A percentile compares a stretch with the other conserved stretches of the same genome.
Evolutionary conservation across 2,329 filamentous ascomycete genomes (phyloP).

Genomic region (Arthrobotrys musiformis): DNA sequence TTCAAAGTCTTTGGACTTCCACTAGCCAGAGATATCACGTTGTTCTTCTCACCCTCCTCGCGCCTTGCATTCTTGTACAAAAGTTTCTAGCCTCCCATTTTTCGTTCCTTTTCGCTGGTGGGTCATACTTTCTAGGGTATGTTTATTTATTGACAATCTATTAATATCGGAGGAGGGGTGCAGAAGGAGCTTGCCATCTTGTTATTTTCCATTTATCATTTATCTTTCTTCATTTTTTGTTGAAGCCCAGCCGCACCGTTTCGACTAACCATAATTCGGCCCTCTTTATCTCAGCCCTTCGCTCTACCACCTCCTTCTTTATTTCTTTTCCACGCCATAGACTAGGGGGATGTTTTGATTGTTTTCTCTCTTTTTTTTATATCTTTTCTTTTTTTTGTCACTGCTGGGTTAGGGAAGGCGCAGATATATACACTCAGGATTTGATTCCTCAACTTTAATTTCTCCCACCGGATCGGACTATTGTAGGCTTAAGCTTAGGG

Average conservation of each 20-base stretch:
- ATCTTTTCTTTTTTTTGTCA: neutral
- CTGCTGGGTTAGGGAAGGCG: slow-evolving; percentile 21
- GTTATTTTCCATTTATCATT: slow-evolving; percentile 13
- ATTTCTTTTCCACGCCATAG: slow-evolving; percentile 21
- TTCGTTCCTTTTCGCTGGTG: neutral
- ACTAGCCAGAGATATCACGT: neutral
- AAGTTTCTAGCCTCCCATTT: neutral
- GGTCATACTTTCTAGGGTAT: neutral
- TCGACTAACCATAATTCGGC: slow-evolving; percentile 2
- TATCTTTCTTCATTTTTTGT: neutral
- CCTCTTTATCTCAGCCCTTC: neutral
- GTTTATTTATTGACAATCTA: neutral
- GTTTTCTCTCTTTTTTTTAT: slow-evolving; percentile 3
- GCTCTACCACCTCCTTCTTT: neutral
- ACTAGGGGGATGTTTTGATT: slow-evolving; percentile 18
- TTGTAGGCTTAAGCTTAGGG: neutral
- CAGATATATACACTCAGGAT: slow-evolving; percentile 35
- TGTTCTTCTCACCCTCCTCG: neutral
- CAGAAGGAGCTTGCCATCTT: slow-evolving; percentile 3
- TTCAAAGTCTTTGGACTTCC: neutral
- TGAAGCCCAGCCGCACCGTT: neutral
- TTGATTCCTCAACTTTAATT: slow-evolving; percentile 23
- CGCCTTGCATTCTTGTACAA: slow-evolving; percentile 35
- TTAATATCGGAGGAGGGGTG: slow-evolving; percentile 7
- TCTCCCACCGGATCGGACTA: too few relatives aligned